Percentiles rank a stretch among this genome's conserved stretches.
Evolutionary conservation across 371 early-diverging fungal genomes (phyloP).

Genomic region (Mortierella sp.): DNA sequence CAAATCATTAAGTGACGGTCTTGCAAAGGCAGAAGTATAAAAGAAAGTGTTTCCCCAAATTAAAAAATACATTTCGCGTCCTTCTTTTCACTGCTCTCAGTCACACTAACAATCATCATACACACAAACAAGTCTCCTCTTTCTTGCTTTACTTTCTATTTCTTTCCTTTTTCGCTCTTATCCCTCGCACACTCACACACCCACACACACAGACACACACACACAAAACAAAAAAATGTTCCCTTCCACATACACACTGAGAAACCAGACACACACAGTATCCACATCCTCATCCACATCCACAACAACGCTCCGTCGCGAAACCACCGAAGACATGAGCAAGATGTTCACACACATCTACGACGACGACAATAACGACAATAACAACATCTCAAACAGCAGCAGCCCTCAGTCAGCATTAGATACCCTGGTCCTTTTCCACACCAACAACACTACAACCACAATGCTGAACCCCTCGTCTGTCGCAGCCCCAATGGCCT

Average conservation of each 20-base stretch:
- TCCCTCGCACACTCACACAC: neutral
- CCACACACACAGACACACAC: neutral
- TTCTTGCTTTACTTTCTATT: neutral
- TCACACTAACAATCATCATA: neutral
- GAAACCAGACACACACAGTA: neutral
- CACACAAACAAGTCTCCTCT: neutral
- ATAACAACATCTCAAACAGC: neutral
- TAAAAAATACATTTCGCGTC: too few species aligned
- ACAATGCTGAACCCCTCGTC: neutral
- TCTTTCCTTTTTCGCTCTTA: neutral
- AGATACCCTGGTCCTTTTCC: neutral
- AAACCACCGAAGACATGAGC: slow-evolving; percentile 35
- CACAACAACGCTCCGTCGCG: slow-evolving; percentile 18
- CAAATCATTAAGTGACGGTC: too few species aligned
- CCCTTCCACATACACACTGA: neutral
- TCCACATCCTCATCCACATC: neutral
- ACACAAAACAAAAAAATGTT: neutral
- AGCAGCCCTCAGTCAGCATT: neutral
- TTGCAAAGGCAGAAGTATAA: too few species aligned
- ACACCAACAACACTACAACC: neutral
- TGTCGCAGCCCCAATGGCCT: neutral
- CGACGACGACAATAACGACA: slow-evolving; percentile 23
- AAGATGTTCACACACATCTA: slow-evolving; percentile 41
- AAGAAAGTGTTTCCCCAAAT: too few species aligned
- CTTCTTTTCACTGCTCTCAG: neutral